A percentile compares a stretch with the other conserved stretches of the same genome.
These are phyloP conservation scores for Boletus tomentosulus DNA, from an alignment of 768 basidiomycete genomes.

Conservation along the genomic window DNA sequence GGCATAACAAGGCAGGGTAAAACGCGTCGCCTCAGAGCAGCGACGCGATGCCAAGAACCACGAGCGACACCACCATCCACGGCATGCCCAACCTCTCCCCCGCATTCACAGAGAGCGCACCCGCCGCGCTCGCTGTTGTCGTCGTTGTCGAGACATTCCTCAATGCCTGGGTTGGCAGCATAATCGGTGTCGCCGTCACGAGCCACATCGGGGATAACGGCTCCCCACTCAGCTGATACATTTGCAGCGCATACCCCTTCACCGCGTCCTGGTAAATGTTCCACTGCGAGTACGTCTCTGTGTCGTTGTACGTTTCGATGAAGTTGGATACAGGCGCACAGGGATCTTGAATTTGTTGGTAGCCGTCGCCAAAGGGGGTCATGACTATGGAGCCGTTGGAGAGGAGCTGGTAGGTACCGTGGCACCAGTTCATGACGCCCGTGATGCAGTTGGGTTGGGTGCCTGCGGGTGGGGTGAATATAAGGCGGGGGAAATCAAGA, in stretches of 20 bases:
- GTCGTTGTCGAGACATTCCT: constrained; percentile 43
- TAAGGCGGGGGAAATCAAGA: not conserved
- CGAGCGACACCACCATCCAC: constrained; percentile 10
- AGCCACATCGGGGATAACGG: constrained; percentile 70
- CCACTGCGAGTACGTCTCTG: constrained; percentile 64
- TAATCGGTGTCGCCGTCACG: constrained; percentile 69
- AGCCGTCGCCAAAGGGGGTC: constrained; percentile 78
- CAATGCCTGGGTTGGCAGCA: constrained; percentile 73
- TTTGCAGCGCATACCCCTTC: constrained; percentile 63
- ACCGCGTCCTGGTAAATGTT: constrained; percentile 64
- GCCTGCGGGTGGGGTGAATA: constrained; percentile 39
- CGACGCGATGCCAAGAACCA: constrained; percentile 22
- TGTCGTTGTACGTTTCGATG: constrained; percentile 77
- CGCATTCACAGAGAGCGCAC: constrained; percentile 13
- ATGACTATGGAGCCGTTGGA: constrained; percentile 79
- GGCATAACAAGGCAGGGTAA: not conserved
- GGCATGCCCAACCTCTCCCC: constrained; percentile 23
- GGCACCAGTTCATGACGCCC: constrained; percentile 84
- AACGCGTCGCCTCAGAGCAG: constrained; percentile 16
- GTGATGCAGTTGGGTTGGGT: constrained; percentile 85
- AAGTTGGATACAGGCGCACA: constrained; percentile 88
- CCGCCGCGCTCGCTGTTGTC: not conserved
- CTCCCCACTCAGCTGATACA: constrained; percentile 75
- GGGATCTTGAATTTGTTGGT: constrained; percentile 91
- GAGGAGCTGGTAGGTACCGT: constrained; percentile 69